Conservation (phyloP, 805 yeast species). For the Suhomyces tanzawaensis region DNA sequence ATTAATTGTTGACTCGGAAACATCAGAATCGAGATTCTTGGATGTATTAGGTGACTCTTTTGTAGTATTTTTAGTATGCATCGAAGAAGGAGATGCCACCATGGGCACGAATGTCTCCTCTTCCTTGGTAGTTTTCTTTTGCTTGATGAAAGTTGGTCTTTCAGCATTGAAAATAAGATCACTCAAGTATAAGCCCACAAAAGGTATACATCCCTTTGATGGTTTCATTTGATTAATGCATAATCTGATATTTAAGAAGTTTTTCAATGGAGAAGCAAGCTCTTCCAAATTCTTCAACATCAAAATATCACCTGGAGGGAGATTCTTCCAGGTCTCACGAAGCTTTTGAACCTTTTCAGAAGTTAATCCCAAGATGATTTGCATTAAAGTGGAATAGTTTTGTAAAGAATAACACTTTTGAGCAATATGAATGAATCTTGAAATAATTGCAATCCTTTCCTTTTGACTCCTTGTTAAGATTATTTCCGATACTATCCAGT, state of each 20-base stretch:
- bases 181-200: slow-evolving; percentile 79
- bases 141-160: slow-evolving; percentile 47
- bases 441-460: slow-evolving; percentile 67
- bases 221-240: slow-evolving; percentile 60
- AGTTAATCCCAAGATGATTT: slow-evolving; percentile 76
- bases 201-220: slow-evolving; percentile 81
- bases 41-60: background rate
- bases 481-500: slow-evolving; percentile 90
- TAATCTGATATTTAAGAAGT: slow-evolving; percentile 65
- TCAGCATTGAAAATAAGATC: slow-evolving; percentile 78
- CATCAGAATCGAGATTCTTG: slow-evolving; percentile 5
- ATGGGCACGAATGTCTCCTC: background rate
- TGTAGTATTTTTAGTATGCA: background rate
- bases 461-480: slow-evolving; percentile 59
- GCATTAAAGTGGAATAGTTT: slow-evolving; percentile 85
- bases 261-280: slow-evolving; percentile 69
- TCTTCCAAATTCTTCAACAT: slow-evolving; percentile 66
- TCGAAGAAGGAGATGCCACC: background rate
- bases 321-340: slow-evolving; percentile 68
- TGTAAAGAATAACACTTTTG: slow-evolving; percentile 68
- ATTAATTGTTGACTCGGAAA: slow-evolving; percentile 11
- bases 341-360: slow-evolving; percentile 59
- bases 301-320: slow-evolving; percentile 70
- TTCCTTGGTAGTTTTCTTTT: slow-evolving; percentile 2
- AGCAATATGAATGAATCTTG: slow-evolving; percentile 86